These are phyloP conservation scores for Pisolithus orientalis DNA, from an alignment of 768 basidiomycete genomes.

Conservation along the genomic window DNA sequence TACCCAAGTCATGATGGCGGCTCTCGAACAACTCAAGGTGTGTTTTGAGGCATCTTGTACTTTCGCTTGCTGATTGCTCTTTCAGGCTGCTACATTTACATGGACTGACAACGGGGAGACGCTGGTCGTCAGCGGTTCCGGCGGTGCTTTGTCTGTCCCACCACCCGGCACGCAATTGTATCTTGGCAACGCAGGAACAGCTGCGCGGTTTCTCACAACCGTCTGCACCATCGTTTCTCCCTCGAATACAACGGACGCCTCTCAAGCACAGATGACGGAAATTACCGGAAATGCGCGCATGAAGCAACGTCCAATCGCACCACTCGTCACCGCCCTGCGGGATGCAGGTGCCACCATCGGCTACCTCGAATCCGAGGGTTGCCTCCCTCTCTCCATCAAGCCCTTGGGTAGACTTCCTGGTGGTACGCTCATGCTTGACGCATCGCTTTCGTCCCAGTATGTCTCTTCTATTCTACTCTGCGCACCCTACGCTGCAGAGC, in stretches of 20 bases:
- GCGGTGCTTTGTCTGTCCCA: slow-evolving; percentile 74
- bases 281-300: slow-evolving; percentile 98
- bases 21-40: slow-evolving; percentile 82
- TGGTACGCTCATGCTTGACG: slow-evolving; percentile 78
- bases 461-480: slow-evolving; percentile 96
- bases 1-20: slow-evolving; percentile 99
- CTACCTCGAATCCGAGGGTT: slow-evolving; percentile 76
- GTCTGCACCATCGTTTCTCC: slow-evolving; percentile 84
- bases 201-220: slow-evolving; percentile 94
- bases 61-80: not conserved
- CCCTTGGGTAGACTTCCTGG: slow-evolving; percentile 74
- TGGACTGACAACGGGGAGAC: slow-evolving; percentile 99
- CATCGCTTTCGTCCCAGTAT: slow-evolving; percentile 95
- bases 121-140: slow-evolving; percentile 83
- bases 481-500: slow-evolving; percentile 83
- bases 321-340: slow-evolving; percentile 84
- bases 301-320: slow-evolving; percentile 97
- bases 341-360: slow-evolving; percentile 74
- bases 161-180: slow-evolving; percentile 82
- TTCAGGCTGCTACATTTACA: slow-evolving; percentile 80
- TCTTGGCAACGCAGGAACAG: slow-evolving; percentile 95
- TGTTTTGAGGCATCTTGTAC: slow-evolving; percentile 1
- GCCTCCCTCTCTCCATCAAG: slow-evolving; percentile 81
- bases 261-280: slow-evolving; percentile 49
- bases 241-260: slow-evolving; percentile 25